Percentiles rank a stretch among this genome's conserved stretches.
Evolutionary conservation across 331 rosid genomes (phyloP).

Genomic region (Telfairia occidentalis): DNA sequence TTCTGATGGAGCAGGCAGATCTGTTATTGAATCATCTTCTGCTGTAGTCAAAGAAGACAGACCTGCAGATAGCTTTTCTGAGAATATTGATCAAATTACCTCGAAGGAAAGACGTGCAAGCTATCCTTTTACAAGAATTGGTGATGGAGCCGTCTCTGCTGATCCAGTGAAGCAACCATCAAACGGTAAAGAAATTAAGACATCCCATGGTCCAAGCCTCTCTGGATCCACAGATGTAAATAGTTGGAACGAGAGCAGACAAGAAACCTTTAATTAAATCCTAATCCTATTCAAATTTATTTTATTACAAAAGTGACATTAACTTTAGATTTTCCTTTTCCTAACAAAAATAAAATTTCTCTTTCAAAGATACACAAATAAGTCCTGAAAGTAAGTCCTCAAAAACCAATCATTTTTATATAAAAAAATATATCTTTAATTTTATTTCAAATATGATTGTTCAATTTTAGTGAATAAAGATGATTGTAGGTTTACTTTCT

Average conservation of each 20-base stretch:
- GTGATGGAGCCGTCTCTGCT: slow-evolving; percentile 24
- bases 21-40: slow-evolving; percentile 28
- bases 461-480: no score
- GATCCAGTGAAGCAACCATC: slow-evolving; percentile 24
- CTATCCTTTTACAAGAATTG: slow-evolving; percentile 18
- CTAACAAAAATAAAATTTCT: no score
- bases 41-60: slow-evolving; percentile 26
- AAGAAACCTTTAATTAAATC: no score
- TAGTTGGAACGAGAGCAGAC: slow-evolving; percentile 23
- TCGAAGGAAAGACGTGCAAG: slow-evolving; percentile 20
- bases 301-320: no score
- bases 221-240: slow-evolving; percentile 23
- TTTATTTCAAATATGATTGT: no score
- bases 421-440: no score
- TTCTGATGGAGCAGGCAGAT: slow-evolving; percentile 31
- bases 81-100: slow-evolving; percentile 28
- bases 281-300: no score
- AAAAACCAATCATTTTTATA: no score
- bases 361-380: no score
- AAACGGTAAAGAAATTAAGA: slow-evolving; percentile 29
- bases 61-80: slow-evolving; percentile 22
- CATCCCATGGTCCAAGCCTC: slow-evolving; percentile 23
- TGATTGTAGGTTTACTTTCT: no score
- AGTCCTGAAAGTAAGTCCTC: no score
- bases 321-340: no score